A percentile compares a stretch with the other conserved stretches of the same genome.
These are phyloP conservation scores for Grosmannia clavigera DNA, from an alignment of 2,329 filamentous ascomycete genomes.

Conservation along the genomic window DNA sequence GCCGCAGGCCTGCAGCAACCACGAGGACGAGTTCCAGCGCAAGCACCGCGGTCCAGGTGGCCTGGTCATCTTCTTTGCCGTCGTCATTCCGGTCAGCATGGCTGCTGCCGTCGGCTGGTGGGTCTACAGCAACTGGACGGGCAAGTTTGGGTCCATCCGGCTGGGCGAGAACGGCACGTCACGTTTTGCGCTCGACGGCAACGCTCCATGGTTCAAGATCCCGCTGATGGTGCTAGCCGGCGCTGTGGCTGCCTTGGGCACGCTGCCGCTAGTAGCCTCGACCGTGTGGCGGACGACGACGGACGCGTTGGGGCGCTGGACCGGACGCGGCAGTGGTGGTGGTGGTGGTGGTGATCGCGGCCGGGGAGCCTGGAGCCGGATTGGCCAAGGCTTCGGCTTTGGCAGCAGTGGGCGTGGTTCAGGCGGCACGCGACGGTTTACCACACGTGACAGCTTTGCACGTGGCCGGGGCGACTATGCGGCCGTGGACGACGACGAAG, in stretches of 20 bases:
- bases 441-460: conserved; percentile 79
- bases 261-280: conserved; percentile 57
- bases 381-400: conserved; percentile 15
- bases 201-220: conserved; percentile 68
- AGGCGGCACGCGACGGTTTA: conserved; percentile 59
- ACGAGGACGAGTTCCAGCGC: conserved; percentile 67
- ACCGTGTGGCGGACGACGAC: conserved; percentile 58
- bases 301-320: conserved; percentile 36
- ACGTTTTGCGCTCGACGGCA: conserved; percentile 39
- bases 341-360: conserved; percentile 27
- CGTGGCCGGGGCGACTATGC: conserved; percentile 79
- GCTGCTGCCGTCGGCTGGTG: conserved; percentile 71
- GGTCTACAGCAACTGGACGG: conserved; percentile 72
- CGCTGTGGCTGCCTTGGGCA: conserved; percentile 43
- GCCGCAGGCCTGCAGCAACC: conserved; percentile 56
- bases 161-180: conserved; percentile 54
- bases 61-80: conserved; percentile 65
- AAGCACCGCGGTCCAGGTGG: conserved; percentile 56
- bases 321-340: conserved; percentile 22
- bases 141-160: conserved; percentile 84
- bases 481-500: conserved; percentile 83
- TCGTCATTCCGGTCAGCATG: conserved; percentile 59
- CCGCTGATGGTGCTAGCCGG: conserved; percentile 65
- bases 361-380: conserved; percentile 35
- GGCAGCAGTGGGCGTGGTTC: conserved; percentile 27